Base-by-base conservation (phyloP, 2,329 filamentous ascomycete genomes). In the Dothidotthia symphoricarpi region DNA sequence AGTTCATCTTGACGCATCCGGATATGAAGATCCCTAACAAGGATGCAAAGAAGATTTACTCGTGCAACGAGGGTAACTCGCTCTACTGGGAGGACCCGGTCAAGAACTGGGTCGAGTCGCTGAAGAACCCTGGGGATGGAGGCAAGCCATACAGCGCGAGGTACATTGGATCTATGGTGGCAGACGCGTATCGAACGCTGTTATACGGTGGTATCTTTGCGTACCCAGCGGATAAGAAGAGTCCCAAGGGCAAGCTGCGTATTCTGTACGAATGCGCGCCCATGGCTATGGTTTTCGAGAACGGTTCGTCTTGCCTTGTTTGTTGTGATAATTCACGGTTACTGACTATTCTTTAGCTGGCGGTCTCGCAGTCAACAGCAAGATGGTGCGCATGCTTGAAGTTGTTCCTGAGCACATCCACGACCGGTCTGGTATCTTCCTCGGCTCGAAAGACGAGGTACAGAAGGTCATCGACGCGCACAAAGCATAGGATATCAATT, bases 271-370 rank as follows among this genome's bases (percentile, higher is more conserved):
- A 98, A 75, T 98, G 93, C 66, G 93, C 93, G 11, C 93, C 93
- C 26, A 98, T 98, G 93, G 93, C 93, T 16, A 86, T 97, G 84
- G 81, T 98, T 6, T 97, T 98, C 69, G 93, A 98, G 73, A 96
- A 98, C 71, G 93, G 87, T 91, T 69, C 72, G 83, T 74, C n/a
- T 28, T 8, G 2, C 19, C 13, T 7, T 8, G 8, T 9, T 14
- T n/a, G 11, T 10, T 14, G 11, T 8, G 11, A 16, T 16, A n/a
- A 11, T 12, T 11, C 5, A 19, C 4, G 9, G 12, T 0, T 45
- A 39, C 59, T 58, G 36, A 60, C 42, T 2, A 16, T 17, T 35
- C 16, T 39, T 27, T 53, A 93, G 88, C 93, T 58, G 93, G 93
- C 56, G 93, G 93, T 44, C 83, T 94, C 69, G 93, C 93, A 13